Base-by-base conservation (phyloP, 2,329 filamentous ascomycete genomes). In the Botrytis deweyae region DNA sequence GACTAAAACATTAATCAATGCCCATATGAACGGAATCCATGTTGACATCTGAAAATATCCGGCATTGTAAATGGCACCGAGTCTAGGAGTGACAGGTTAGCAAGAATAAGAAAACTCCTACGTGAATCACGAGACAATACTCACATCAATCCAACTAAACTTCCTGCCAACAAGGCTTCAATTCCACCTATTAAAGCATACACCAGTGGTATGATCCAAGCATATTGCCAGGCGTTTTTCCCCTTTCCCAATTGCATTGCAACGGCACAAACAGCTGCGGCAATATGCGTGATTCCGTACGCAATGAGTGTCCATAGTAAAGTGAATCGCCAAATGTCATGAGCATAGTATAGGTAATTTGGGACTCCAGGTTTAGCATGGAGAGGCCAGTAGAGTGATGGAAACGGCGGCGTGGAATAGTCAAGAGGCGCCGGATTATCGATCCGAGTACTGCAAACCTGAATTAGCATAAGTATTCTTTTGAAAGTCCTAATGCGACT, bases 41-140 rank as follows among this genome's bases (percentile, higher is more conserved):
- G 91, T 93, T 58, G 90, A 91, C 91, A 93, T 92, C 74, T 87
- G 84, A 79, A 92, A 93, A 80, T 89, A 91, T 29, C 91, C 91
- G 2, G 88, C 86, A 80, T 90, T 88, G 79, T 92, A 93, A 29
- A 92, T 86, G 2, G 87, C 89, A 40, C 89, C 90, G 1, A 92
- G 83, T 64, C 89, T 78, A 25, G 40, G 62, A 67, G 22, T 22
- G 29, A 55, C 38, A 52, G 6, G 46, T 72, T 40, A 67, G 40
- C 42, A 73, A 63, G 33, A 18, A 58, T 52, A 18, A 4, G n/a
- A 7, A 29, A 46, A 36, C 36, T 38, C 18, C 29, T 69, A 25
- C 14, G 18, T 42, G 0, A 67, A 25, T 49, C 5, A 9, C n/a
- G 22, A 25, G 55, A 61, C 25, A 33, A 59, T 22, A 79, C 90